A percentile compares a stretch with the other conserved stretches of the same genome.
Evolutionary conservation across 176 grass and related monocot species (phyloP).

Genomic region (Bolboschoenus planiculmis): DNA sequence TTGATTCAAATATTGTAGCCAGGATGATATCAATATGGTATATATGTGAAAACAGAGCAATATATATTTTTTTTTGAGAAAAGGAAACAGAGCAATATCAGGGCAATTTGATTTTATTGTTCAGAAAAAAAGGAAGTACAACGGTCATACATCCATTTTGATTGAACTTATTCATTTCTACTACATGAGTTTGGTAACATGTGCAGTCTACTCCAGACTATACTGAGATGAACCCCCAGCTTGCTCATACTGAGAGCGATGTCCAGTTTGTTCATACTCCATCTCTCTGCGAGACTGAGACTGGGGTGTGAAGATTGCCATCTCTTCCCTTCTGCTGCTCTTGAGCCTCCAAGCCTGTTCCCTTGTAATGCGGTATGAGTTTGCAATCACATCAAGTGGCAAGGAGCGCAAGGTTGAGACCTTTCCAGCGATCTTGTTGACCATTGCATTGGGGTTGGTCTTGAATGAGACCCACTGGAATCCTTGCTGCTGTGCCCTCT

Average conservation of each 20-base stretch:
- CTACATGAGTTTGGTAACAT: not conserved
- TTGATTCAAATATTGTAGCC: not conserved
- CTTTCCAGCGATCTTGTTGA: constrained; percentile 11
- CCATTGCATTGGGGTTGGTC: constrained; percentile 11
- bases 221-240: not conserved
- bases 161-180: not conserved
- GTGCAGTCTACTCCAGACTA: not conserved
- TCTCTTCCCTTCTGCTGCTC: constrained; percentile 16
- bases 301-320: constrained; percentile 17
- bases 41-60: not conserved
- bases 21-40: not conserved
- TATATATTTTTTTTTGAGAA: too few species aligned
- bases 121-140: not conserved
- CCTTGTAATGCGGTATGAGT: constrained; percentile 15
- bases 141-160: not conserved
- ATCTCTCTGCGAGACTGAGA: not conserved
- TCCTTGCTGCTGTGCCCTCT: constrained; percentile 1
- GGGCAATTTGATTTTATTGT: not conserved
- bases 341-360: constrained; percentile 24
- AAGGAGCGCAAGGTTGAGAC: constrained; percentile 1
- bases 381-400: constrained; percentile 18
- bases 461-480: constrained; percentile 28
- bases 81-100: not conserved
- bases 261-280: not conserved
- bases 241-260: not conserved